phyloP scores from a whole-genome alignment of 2,329 filamentous ascomycete species.

The Tympanopsis confertula region DNA sequence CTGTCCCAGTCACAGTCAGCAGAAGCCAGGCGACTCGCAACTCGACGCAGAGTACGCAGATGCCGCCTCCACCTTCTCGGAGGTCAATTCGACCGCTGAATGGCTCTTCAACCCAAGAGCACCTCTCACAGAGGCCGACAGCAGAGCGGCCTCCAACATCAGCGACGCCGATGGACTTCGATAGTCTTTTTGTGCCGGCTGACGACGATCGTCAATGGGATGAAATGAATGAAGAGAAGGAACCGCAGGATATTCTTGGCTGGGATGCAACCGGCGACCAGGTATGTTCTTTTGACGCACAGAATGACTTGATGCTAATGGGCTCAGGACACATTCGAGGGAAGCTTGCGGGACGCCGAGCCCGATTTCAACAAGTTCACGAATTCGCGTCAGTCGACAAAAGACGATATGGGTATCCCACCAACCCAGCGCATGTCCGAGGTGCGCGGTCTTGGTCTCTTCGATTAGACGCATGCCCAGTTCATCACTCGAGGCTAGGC shows the following conservation, averaged over 20 bases:
- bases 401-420: conserved; percentile 24
- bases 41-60: conserved; percentile 10
- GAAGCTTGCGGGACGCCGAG: not conserved
- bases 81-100: conserved; percentile 6
- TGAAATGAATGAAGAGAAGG: conserved; percentile 40
- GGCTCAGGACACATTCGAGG: not conserved
- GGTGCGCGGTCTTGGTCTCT: conserved; percentile 12
- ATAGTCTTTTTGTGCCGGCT: conserved; percentile 49
- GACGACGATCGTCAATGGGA: conserved; percentile 49
- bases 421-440: conserved; percentile 35
- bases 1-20: not conserved
- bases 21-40: conserved; percentile 19
- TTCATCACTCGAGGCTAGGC: too few species aligned
- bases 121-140: too few species aligned
- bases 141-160: conserved; percentile 14
- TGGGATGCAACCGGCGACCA: conserved; percentile 45
- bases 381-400: conserved; percentile 3
- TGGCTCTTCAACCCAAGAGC: too few species aligned
- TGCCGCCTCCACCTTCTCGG: conserved; percentile 7
- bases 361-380: conserved; percentile 2
- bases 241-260: conserved; percentile 43
- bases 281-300: conserved; percentile 15
- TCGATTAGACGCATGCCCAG: not conserved
- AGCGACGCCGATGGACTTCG: conserved; percentile 31
- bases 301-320: conserved; percentile 2